A percentile compares a stretch with the other conserved stretches of the same genome.
Evolutionary conservation across 2,329 filamentous ascomycete genomes (phyloP).

Genomic region (Plectosphaerella plurivora): DNA sequence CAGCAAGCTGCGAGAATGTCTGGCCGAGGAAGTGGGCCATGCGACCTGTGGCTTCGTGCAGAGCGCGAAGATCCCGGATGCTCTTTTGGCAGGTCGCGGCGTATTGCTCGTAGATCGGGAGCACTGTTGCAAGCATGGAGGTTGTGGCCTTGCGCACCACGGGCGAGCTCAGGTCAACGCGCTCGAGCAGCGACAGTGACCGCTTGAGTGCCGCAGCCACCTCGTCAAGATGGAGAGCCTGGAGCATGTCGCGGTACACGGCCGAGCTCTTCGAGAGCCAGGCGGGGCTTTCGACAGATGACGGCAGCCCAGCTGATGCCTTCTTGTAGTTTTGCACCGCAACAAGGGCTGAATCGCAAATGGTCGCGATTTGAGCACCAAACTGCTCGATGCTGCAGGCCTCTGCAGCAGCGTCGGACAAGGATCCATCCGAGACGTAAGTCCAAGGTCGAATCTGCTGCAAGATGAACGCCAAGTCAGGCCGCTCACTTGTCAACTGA

Average conservation of each 20-base stretch:
- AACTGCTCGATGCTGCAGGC: conserved; percentile 35
- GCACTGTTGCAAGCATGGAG: conserved; percentile 55
- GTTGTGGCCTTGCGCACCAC: conserved; percentile 39
- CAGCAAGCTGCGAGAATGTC: conserved; percentile 72
- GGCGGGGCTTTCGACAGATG: conserved; percentile 53
- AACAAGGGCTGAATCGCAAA: conserved; percentile 74
- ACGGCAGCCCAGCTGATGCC: conserved; percentile 47
- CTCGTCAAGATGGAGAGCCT: conserved; percentile 7
- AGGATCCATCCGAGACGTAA: conserved; percentile 16
- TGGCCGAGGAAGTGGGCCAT: conserved; percentile 73
- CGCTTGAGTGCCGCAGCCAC: conserved; percentile 7
- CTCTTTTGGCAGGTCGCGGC: conserved; percentile 53
- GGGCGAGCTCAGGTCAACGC: conserved; percentile 35
- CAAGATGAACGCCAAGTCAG: conserved; percentile 61
- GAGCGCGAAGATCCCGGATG: conserved; percentile 51
- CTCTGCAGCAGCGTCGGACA: too few relatives aligned
- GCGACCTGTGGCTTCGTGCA: conserved; percentile 69
- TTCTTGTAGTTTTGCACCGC: conserved; percentile 70
- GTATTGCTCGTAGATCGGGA: conserved; percentile 75
- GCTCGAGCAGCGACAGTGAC: conserved; percentile 15
- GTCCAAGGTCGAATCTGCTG: conserved; percentile 65
- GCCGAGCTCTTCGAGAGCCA: conserved; percentile 38
- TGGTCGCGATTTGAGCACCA: conserved; percentile 52
- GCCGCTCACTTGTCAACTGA: conserved; percentile 28
- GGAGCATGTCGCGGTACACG: conserved; percentile 6